These are phyloP conservation scores for Vickermania spadyakhi DNA, from an alignment of 208 protist genomes.

Conservation along the genomic window DNA sequence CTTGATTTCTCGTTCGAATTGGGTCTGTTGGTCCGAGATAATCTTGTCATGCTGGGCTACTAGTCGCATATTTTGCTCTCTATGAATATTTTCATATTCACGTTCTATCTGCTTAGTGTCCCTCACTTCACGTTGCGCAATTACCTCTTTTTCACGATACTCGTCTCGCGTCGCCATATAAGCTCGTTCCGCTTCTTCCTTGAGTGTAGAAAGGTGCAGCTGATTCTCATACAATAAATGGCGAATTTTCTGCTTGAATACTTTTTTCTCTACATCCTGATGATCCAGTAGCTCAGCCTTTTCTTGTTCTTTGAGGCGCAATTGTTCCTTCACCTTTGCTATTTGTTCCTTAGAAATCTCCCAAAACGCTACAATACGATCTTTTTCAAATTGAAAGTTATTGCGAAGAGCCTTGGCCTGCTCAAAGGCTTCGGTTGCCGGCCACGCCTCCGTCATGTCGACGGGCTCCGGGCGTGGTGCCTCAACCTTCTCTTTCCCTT, in stretches of 20 bases:
- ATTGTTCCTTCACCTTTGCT: constrained; percentile 60
- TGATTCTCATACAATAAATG: constrained; percentile 95
- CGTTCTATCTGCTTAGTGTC: constrained; percentile 83
- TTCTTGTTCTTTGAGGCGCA: constrained; percentile 90
- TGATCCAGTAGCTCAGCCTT: constrained; percentile 89
- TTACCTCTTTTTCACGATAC: constrained; percentile 74
- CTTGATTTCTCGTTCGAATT: constrained; percentile 88
- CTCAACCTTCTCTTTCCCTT: constrained; percentile 1
- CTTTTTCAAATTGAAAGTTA: constrained; percentile 96
- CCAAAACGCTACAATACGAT: constrained; percentile 94
- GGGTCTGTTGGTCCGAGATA: constrained; percentile 76
- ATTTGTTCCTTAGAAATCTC: constrained; percentile 93
- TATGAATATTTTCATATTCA: constrained; percentile 81
- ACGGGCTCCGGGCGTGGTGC: constrained; percentile 4
- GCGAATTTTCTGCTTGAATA: constrained; percentile 97
- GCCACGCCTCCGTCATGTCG: constrained; percentile 71
- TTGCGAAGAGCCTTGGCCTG: constrained; percentile 94
- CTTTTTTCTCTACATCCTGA: constrained; percentile 93
- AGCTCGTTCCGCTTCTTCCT: constrained; percentile 84
- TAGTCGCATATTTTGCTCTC: constrained; percentile 75
- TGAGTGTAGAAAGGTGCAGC: constrained; percentile 83
- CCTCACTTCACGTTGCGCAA: constrained; percentile 71
- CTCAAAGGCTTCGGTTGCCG: constrained; percentile 87
- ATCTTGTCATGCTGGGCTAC: constrained; percentile 72
- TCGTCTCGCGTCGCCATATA: constrained; percentile 86